Base-by-base conservation (phyloP, 2,329 filamentous ascomycete genomes). In the Aspergillus flavus region DNA sequence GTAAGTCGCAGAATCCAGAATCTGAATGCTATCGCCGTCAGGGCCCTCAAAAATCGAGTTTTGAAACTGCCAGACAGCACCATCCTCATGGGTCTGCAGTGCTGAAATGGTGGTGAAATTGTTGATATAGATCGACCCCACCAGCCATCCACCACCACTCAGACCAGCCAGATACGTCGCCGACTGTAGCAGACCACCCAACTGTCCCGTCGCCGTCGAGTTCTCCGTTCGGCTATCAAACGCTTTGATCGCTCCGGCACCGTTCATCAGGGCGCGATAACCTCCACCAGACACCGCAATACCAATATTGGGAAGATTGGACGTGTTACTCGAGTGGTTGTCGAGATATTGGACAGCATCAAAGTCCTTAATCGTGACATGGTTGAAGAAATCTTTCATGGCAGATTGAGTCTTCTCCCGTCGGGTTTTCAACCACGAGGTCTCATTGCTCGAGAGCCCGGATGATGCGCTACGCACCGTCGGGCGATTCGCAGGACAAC, bases 201-300 rank as follows among this genome's bases (percentile, higher is more conserved):
- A 81, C 60, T 93, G 91, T 4, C 91, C 91, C 6, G 79, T 74
- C 2, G 73, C 79, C 0, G 87, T 90, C 1, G 88, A 82, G 64
- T 87, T 87, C 0, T 82, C 75, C 0, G 91, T 93, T 30, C 93
- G 86, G 69, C 79, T 86, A 75, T 97, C 93, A 68, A 93, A 94
- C 1, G 93, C 93, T 50, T 91, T 87, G 28, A 96, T 72, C 36
- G 90, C 90, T 67, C 93, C 93, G n/a, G 90, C 93, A 55, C 92
- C 93, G 74, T 91, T 94, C 81, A 94, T 82, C 81, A 96, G 83
- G n/a, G 93, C 93, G 66, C 93, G 85, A 76, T 95, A 96, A 45
- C 93, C 93, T 75, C 93, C 93, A 11, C 93, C 93, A 0, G 92
- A 95, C 50, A 91, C 82, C 11, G 93, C 91, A 67, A 96, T 86